Base-by-base conservation (phyloP, 2,329 filamentous ascomycete species). In the Blastomyces silverae region DNA sequence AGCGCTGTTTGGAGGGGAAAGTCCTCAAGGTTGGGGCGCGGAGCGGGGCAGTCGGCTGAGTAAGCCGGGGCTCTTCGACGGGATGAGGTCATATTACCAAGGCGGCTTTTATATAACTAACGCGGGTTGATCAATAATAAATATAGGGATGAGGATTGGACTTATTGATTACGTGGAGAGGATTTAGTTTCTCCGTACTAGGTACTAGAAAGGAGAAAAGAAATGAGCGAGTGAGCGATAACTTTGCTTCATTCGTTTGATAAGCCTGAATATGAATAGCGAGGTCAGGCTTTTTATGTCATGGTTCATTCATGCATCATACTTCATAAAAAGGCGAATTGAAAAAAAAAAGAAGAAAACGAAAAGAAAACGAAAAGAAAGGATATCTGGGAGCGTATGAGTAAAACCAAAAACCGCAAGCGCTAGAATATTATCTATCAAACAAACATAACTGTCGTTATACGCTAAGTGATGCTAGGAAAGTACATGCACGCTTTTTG, bases 1-100 rank as follows among this genome's bases (percentile, higher is more conserved):
- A n/a, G 10, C 4, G 20, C 53, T n/a, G 37, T 56, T n/a, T 15
- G 11, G 53, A 31, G 48, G 48, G 50, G 50, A 1, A 22, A n/a
- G 8, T 50, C 25, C 4, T 5, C 22, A 53, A 53, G 22, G 46
- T 50, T 50, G 20, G 46, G 6, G 6, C n/a, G 46, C 46, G 46
- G 50, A 53, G 48, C 48, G 50, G 50, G 50, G 50, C 22, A 28
- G 22, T 53, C 22, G 17, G 50, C 50, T 53, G 50, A 53, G 50
- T 53, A 53, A 53, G 50, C 50, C 34, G 5, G 34, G 34, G 8
- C 20, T 22, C 10, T 48, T n/a, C 20, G n/a, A 17, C 7, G 44
- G 20, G 10, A 48, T 48, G 46, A 48, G 46, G 46, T 48, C 46
- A 48, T 48, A 48, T 48, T 8, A 3, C 20, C 34, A 1, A 37